Evolutionary conservation across 2,329 filamentous ascomycete genomes (phyloP).

Genomic region (Trichophyton schoenleinii): DNA sequence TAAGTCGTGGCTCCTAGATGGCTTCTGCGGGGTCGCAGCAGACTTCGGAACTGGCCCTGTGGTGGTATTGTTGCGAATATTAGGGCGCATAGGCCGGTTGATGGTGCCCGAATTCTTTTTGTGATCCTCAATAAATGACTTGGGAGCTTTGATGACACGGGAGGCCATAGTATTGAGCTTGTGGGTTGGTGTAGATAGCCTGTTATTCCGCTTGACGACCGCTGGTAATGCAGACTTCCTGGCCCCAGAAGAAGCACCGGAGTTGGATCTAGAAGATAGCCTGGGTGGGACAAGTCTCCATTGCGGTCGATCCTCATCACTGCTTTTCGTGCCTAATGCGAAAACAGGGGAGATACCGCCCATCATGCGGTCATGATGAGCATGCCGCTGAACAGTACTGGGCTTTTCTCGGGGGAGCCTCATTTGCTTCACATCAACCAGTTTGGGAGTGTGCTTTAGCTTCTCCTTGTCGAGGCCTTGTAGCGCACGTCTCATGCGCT

Average conservation of each 20-base stretch:
- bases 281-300: slow-evolving; percentile 19
- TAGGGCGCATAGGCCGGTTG: background rate
- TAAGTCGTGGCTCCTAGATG: too few relatives aligned
- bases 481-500: slow-evolving; percentile 45
- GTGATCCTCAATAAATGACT: slow-evolving; percentile 32
- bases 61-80: background rate
- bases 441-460: slow-evolving; percentile 44
- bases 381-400: slow-evolving; percentile 21
- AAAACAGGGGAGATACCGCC: slow-evolving; percentile 21
- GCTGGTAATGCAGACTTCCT: slow-evolving; percentile 26
- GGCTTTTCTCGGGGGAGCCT: slow-evolving; percentile 22
- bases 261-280: background rate
- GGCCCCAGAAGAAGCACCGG: slow-evolving; percentile 14
- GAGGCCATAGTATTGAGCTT: slow-evolving; percentile 28
- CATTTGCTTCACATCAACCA: slow-evolving; percentile 37
- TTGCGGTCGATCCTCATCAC: slow-evolving; percentile 9
- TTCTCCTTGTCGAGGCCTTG: slow-evolving; percentile 47
- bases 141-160: slow-evolving; percentile 28
- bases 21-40: background rate
- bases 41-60: background rate
- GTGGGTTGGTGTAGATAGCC: slow-evolving; percentile 30
- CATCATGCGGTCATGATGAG: slow-evolving; percentile 23
- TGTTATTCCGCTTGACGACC: slow-evolving; percentile 25
- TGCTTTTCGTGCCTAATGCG: slow-evolving; percentile 6
- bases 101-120: slow-evolving; percentile 17